Percentiles rank a stretch among this genome's conserved stretches.
phyloP scores from a whole-genome alignment of 768 basidiomycete genomes.

The Trametes elegans region DNA sequence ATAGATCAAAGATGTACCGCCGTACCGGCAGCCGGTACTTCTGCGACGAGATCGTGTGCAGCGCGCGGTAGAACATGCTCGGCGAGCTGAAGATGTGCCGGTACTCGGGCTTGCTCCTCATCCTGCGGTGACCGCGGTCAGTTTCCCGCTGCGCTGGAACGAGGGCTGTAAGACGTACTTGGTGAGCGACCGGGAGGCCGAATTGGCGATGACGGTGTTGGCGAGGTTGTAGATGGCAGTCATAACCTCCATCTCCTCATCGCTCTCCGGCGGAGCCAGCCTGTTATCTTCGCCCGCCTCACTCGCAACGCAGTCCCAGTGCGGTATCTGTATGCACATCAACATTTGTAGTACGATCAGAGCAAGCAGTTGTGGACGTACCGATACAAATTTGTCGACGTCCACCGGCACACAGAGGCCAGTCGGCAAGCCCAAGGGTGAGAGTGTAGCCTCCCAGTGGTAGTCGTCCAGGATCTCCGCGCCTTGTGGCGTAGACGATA shows the following conservation, averaged over 20 bases:
- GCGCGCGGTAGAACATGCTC: conserved; percentile 76
- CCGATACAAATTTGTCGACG: conserved; percentile 74
- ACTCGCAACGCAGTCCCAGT: conserved; percentile 49
- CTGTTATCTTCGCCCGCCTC: conserved; percentile 38
- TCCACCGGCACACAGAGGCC: conserved; percentile 91
- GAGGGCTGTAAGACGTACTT: conserved; percentile 46
- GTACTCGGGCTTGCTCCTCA: conserved; percentile 77
- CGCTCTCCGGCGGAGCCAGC: conserved; percentile 62
- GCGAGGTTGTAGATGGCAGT: conserved; percentile 90
- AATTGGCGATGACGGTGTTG: conserved; percentile 94
- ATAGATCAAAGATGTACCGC: conserved; percentile 89
- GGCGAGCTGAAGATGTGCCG: conserved; percentile 75
- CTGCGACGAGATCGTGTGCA: conserved; percentile 85
- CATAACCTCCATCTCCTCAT: conserved; percentile 79
- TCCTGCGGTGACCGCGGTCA: conserved; percentile 39
- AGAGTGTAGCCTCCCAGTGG: conserved; percentile 88
- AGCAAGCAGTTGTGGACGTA: conserved; percentile 36
- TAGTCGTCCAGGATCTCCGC: conserved; percentile 92
- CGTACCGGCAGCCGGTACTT: conserved; percentile 91
- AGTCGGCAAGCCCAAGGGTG: conserved; percentile 81
- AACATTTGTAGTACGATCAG: neutral
- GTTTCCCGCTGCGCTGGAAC: neutral
- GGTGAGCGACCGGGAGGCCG: conserved; percentile 87
- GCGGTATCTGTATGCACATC: conserved; percentile 54
- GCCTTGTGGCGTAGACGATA: conserved; percentile 89